Conservation (phyloP, 176 grass and related monocot genomes). For the Paspalum notatum region DNA sequence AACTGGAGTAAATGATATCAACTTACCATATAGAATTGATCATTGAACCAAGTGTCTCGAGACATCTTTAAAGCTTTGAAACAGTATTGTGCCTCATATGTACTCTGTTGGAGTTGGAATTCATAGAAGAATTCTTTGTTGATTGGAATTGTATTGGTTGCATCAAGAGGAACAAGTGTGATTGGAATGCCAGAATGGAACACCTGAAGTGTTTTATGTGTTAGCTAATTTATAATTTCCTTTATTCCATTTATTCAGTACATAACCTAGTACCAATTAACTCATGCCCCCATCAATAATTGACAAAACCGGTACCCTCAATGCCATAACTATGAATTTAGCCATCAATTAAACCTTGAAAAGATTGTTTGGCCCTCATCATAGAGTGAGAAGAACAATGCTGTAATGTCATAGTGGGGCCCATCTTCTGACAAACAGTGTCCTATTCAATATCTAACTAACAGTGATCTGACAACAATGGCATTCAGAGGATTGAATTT, state of each 20-base stretch:
- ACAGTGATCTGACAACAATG: not conserved
- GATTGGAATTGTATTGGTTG: conserved; percentile 86
- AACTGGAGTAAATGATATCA: not conserved
- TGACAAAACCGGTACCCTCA: not conserved
- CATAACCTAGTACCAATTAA: not conserved
- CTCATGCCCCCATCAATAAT: no score
- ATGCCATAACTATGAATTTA: not conserved
- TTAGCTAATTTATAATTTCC: not conserved
- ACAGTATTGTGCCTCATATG: conserved; percentile 78
- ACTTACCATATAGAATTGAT: conserved; percentile 71
- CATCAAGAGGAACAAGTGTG: conserved; percentile 90
- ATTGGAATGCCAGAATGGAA: conserved; percentile 84
- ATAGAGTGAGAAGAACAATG: not conserved
- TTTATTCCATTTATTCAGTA: not conserved
- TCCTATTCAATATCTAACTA: not conserved
- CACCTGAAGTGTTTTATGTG: conserved; percentile 53
- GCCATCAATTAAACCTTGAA: not conserved
- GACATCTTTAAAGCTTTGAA: conserved; percentile 77
- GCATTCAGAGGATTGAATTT: not conserved
- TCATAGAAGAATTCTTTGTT: conserved; percentile 70
- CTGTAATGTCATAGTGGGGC: not conserved
- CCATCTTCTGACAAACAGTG: not conserved
- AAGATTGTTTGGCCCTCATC: not conserved
- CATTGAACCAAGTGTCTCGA: conserved; percentile 76
- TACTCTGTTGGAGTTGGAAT: conserved; percentile 60